Evolutionary conservation across 1,284 basidiomycete genomes (phyloP).

Genomic region (Cutaneotrichosporon mucoides): DNA sequence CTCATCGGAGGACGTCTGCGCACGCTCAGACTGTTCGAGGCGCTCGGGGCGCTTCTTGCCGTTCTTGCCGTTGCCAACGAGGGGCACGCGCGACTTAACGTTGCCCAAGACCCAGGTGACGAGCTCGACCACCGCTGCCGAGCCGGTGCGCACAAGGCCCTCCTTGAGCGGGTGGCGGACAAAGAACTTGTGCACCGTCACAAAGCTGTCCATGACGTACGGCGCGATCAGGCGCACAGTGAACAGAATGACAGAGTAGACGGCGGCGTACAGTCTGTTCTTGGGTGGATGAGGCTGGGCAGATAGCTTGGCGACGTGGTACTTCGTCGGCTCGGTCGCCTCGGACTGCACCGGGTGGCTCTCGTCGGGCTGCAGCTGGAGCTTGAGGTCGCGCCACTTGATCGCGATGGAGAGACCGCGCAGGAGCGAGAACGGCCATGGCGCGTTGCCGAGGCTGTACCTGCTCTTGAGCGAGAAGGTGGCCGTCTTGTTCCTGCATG

Average conservation of each 20-base stretch:
- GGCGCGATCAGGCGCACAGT: conserved; percentile 14
- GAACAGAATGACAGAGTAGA: conserved; percentile 12
- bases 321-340: conserved; percentile 18
- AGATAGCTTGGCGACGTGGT: conserved; percentile 35
- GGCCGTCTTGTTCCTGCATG: conserved; percentile 23
- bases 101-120: conserved; percentile 1
- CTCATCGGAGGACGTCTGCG: not conserved
- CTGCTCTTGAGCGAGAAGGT: conserved; percentile 23
- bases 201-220: conserved; percentile 23
- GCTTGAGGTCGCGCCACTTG: conserved; percentile 16
- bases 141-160: conserved; percentile 14
- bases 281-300: conserved; percentile 9
- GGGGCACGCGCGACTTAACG: not conserved
- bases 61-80: not conserved
- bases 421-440: conserved; percentile 13
- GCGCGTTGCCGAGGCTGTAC: conserved; percentile 18
- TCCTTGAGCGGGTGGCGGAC: conserved; percentile 28
- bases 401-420: conserved; percentile 8
- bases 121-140: conserved; percentile 26
- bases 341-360: conserved; percentile 17
- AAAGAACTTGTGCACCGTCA: conserved; percentile 27
- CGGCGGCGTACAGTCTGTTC: conserved; percentile 4
- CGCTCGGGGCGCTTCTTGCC: not conserved
- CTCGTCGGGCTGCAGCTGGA: conserved; percentile 28
- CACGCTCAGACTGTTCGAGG: not conserved